Evolutionary conservation across 106 monocot genomes (phyloP).

Genomic region (Triglochin maritima): DNA sequence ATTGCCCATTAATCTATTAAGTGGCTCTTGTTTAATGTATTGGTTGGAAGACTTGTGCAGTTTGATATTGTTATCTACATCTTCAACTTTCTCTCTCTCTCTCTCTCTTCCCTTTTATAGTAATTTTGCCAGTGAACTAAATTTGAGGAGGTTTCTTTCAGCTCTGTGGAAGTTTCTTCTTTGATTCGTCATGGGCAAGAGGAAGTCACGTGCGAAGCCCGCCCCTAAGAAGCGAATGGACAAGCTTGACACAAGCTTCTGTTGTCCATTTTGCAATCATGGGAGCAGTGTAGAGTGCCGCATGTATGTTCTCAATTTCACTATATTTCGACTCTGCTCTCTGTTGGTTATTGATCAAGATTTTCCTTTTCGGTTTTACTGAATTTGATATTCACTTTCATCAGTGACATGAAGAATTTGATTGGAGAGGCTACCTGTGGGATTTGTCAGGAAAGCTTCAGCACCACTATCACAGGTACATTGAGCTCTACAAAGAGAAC

Average conservation of each 20-base stretch:
- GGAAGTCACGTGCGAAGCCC: conserved; percentile 81
- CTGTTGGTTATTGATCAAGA: not conserved
- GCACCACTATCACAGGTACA: conserved; percentile 57
- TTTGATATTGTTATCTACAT: too few species aligned
- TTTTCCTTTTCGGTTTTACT: not conserved
- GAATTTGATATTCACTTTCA: not conserved
- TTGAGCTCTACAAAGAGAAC: too few species aligned
- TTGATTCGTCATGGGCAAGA: conserved; percentile 60
- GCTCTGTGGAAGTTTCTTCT: not conserved
- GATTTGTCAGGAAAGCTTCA: conserved; percentile 92
- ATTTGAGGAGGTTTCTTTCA: too few species aligned
- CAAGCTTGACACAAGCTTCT: conserved; percentile 83
- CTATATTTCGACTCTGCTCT: not conserved
- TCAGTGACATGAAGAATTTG: conserved; percentile 83
- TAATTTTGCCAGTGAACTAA: too few species aligned
- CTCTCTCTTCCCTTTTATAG: too few species aligned
- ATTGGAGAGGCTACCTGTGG: conserved; percentile 81
- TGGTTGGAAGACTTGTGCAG: too few species aligned
- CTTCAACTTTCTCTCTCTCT: too few species aligned
- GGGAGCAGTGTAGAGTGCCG: conserved; percentile 89
- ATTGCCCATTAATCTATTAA: too few species aligned
- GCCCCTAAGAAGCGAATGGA: conserved; percentile 88
- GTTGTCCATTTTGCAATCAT: conserved; percentile 96
- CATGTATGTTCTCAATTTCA: conserved; percentile 29
- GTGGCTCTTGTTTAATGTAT: too few species aligned